Evolutionary conservation across 1,284 basidiomycete genomes (phyloP).

Genomic region (Hypsizygus ulmarius): DNA sequence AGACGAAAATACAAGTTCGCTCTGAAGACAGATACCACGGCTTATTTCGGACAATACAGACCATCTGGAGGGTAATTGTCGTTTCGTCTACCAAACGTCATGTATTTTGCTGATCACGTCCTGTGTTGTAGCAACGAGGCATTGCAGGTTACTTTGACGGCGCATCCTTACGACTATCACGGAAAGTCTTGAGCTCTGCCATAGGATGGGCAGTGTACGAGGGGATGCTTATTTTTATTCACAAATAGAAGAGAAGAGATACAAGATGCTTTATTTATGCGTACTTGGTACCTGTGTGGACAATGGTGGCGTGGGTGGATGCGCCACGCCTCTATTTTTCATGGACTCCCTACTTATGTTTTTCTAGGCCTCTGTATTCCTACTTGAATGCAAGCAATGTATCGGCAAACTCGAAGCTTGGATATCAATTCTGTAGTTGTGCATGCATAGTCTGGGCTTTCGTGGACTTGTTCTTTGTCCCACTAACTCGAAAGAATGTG

Average conservation of each 20-base stretch:
- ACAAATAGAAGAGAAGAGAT: slow-evolving; percentile 28
- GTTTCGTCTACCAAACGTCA: not conserved
- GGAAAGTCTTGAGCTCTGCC: slow-evolving; percentile 87
- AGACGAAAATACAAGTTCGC: slow-evolving; percentile 90
- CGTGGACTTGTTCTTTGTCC: too few species aligned
- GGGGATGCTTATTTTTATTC: slow-evolving; percentile 66
- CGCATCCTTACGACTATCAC: slow-evolving; percentile 74
- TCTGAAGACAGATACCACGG: slow-evolving; percentile 70
- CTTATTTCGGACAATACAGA: slow-evolving; percentile 58
- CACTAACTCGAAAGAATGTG: too few species aligned
- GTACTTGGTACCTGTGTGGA: too few species aligned
- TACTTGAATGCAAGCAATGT: too few species aligned
- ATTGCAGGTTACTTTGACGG: slow-evolving; percentile 83
- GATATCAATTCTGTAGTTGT: too few species aligned
- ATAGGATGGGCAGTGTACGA: slow-evolving; percentile 95
- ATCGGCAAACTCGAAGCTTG: too few species aligned
- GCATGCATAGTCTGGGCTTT: too few species aligned
- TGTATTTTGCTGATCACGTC: slow-evolving; percentile 3
- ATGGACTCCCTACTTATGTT: too few species aligned
- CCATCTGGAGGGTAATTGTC: slow-evolving; percentile 64
- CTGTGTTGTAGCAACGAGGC: slow-evolving; percentile 64
- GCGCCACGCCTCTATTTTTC: too few species aligned
- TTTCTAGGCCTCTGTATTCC: too few species aligned
- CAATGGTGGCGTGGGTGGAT: too few species aligned
- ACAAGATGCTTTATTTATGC: not conserved